Conservation (phyloP, 768 basidiomycete species). For the Cystofilobasidium bisporidii region DNA sequence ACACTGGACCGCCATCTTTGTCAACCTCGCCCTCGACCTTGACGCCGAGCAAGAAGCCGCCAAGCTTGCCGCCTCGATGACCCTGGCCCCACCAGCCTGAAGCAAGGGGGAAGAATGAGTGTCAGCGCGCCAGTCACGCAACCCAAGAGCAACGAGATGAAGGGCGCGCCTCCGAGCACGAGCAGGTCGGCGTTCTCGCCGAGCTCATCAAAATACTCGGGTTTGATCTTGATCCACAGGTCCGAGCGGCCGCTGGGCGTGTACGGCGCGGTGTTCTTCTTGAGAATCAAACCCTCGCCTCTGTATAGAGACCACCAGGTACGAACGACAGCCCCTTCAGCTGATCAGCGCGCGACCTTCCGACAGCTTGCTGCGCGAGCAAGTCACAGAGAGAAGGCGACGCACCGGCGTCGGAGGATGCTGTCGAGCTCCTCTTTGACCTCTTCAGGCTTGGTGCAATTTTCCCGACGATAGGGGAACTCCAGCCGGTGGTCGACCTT, state of each 20-base stretch:
- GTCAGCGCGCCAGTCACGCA: no score
- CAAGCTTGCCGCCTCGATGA: conserved; percentile 75
- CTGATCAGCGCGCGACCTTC: no score
- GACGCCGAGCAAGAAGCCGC: conserved; percentile 80
- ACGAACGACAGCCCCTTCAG: no score
- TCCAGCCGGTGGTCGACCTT: conserved; percentile 72
- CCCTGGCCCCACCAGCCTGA: conserved; percentile 77
- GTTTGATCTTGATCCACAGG: conserved; percentile 94
- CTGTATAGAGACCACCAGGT: no score
- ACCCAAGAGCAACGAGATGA: no score
- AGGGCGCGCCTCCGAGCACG: conserved; percentile 76
- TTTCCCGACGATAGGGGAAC: conserved; percentile 60
- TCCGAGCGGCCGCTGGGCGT: conserved; percentile 74
- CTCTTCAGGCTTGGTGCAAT: conserved; percentile 62
- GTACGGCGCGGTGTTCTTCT: conserved; percentile 71
- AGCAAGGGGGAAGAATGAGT: not conserved
- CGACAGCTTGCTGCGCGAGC: no score
- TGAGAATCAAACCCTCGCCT: conserved; percentile 89
- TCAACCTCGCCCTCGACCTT: conserved; percentile 55
- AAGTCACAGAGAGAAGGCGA: not conserved
- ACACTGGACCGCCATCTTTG: conserved; percentile 52
- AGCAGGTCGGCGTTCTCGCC: conserved; percentile 26
- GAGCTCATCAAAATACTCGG: conserved; percentile 58
- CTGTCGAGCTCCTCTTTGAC: conserved; percentile 70
- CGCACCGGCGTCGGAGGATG: conserved; percentile 58